Percentiles rank a stretch among this genome's conserved stretches.
These are phyloP conservation scores for Gymnopus androsaceus DNA, from an alignment of 1,284 basidiomycete genomes.

Conservation along the genomic window DNA sequence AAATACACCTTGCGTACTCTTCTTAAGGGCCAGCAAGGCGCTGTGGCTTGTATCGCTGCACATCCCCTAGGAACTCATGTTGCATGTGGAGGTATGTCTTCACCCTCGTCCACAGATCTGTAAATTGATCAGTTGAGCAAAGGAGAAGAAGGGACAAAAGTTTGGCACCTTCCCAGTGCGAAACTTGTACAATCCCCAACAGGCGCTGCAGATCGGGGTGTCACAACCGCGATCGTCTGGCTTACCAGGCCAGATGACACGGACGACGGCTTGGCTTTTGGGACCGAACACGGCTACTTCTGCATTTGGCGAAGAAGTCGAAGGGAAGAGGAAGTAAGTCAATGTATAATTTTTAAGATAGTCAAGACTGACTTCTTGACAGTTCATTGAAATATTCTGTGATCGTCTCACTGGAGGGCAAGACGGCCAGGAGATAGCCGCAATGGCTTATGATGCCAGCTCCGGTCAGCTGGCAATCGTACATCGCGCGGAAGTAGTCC, in stretches of 20 bases:
- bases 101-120: not conserved
- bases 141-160: slow-evolving; percentile 7
- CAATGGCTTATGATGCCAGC: slow-evolving; percentile 11
- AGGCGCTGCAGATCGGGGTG: slow-evolving; percentile 5
- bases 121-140: not conserved
- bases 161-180: slow-evolving; percentile 5
- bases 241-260: slow-evolving; percentile 6
- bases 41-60: slow-evolving; percentile 4
- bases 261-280: slow-evolving; percentile 11
- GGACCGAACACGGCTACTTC: slow-evolving; percentile 10
- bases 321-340: slow-evolving; percentile 4
- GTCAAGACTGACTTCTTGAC: too few species aligned
- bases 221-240: slow-evolving; percentile 10
- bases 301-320: slow-evolving; percentile 6
- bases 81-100: slow-evolving; percentile 10
- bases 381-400: slow-evolving; percentile 13
- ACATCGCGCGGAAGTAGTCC: slow-evolving; percentile 5
- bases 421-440: slow-evolving; percentile 10
- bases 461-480: slow-evolving; percentile 11
- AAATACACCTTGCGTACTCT: not conserved
- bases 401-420: slow-evolving; percentile 1
- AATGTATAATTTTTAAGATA: not conserved
- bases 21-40: slow-evolving; percentile 1
- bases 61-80: slow-evolving; percentile 3
- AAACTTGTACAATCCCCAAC: not conserved